Percentiles rank a stretch among this genome's conserved stretches.
Conservation (phyloP, 257 asterid species). For the Lithospermum erythrorhizon region DNA sequence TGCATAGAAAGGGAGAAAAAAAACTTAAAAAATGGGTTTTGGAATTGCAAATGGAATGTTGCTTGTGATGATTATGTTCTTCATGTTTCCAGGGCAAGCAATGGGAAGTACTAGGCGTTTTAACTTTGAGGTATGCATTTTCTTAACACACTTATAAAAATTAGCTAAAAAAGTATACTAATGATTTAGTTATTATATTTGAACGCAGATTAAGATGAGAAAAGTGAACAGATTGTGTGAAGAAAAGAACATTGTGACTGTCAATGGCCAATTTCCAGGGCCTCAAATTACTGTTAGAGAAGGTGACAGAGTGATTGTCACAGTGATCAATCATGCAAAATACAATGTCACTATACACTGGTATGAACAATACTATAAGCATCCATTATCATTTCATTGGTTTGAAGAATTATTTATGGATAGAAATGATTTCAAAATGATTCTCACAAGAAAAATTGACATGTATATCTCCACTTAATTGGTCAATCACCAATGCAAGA, state of each 20-base stretch:
- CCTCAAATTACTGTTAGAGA: conserved; percentile 53
- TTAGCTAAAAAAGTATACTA: background rate
- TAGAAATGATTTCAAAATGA: too few relatives aligned
- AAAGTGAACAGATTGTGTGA: conserved; percentile 46
- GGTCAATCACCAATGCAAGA: too few relatives aligned
- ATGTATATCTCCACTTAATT: too few relatives aligned
- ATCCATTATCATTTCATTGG: too few relatives aligned
- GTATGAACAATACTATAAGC: conserved; percentile 11
- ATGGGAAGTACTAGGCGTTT: conserved; percentile 38
- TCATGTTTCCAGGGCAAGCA: conserved; percentile 18
- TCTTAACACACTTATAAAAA: background rate
- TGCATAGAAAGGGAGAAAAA: too few relatives aligned
- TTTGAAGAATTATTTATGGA: too few relatives aligned
- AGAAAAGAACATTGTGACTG: conserved; percentile 49
- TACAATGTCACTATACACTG: conserved; percentile 53
- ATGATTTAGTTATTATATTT: background rate
- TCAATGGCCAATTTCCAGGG: conserved; percentile 58
- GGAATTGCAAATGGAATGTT: conserved; percentile 3
- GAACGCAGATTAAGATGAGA: conserved; percentile 41
- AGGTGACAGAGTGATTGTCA: conserved; percentile 48
- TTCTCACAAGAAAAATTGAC: too few relatives aligned
- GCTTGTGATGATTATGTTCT: conserved; percentile 14
- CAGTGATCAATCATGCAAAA: conserved; percentile 44
- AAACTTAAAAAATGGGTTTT: background rate
- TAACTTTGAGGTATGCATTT: conserved; percentile 32